Base-by-base conservation (phyloP, 768 basidiomycete species). In the Hypholoma fasciculare region DNA sequence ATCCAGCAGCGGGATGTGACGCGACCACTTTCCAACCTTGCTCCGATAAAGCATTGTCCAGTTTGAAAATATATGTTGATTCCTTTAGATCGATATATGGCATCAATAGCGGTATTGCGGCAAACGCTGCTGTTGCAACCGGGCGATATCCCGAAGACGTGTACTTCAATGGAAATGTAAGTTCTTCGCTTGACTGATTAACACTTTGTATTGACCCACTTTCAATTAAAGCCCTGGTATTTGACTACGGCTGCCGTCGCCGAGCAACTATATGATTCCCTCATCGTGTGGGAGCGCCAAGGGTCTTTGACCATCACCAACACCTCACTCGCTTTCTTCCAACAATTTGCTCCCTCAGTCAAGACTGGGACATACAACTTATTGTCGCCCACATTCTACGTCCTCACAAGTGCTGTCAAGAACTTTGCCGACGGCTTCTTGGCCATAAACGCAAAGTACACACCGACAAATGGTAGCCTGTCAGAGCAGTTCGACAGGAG, bases 141-240 rank as follows among this genome's bases (percentile, higher is more conserved):
- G 92, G 92, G 14, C 78, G 92, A n/a, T 93, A 93, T 65, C 74
- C 82, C 1, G 92, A 93, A 67, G 91, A 93, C 67, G 68, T 77
- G 23, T 93, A 92, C 69, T 82, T 77, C 58, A 78, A 78, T 49
- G 89, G 90, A 20, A 90, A 91, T 67, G 89, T 89, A 61, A 62
- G 84, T 63, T 16, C 23, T 26, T 48, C 26, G 4, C 26, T 2
- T 60, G 61, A 83, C 63, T 3, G 23, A 36, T 48, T 20, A 20
- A 17, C 30, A 34, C 30, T 9, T 34, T 34, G 13, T 19, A 48
- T 43, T n/a, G 16, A 36, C 8, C 13, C 2, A 30, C 36, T 7
- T 12, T 14, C 56, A 43, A 39, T 16, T 20, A 44, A 43, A 89
- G 86, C 88, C 89, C 0, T 92, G 90, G 90, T 92, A 90, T 71